Percentiles rank a stretch among this genome's conserved stretches.
Conservation (phyloP, 352 stramenopile species). For the Phytophthora aleatoria region DNA sequence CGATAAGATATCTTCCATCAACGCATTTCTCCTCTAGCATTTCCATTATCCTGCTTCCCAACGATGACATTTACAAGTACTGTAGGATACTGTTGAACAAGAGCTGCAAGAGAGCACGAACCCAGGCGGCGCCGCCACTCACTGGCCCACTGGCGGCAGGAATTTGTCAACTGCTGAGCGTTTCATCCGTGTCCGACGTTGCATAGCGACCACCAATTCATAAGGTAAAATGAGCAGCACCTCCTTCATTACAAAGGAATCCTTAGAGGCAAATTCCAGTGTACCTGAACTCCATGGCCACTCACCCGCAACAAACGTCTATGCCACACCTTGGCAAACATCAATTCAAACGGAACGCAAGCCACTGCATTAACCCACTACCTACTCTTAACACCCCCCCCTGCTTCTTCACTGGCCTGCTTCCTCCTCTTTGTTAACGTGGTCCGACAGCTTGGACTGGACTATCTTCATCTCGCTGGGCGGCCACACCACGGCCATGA, state of each 20-base stretch:
- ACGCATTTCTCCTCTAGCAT: constrained; percentile 4
- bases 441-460: constrained; percentile 52
- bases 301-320: background rate
- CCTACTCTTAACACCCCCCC: constrained; percentile 7
- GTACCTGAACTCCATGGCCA: constrained; percentile 1
- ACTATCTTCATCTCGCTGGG: constrained; percentile 68
- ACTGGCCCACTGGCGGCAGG: background rate
- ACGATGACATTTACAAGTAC: too few relatives aligned
- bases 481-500: constrained; percentile 83
- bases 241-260: background rate
- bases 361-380: background rate
- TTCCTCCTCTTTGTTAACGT: constrained; percentile 38
- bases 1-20: constrained; percentile 38
- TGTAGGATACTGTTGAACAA: background rate
- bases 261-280: background rate
- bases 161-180: constrained; percentile 4
- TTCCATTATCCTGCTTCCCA: background rate
- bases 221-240: background rate
- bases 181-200: constrained; percentile 23
- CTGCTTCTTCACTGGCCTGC: background rate
- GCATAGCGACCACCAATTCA: constrained; percentile 1
- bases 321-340: background rate
- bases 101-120: constrained; percentile 2
- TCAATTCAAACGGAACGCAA: constrained; percentile 25
- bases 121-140: background rate